Evolutionary conservation across 768 basidiomycete genomes (phyloP).

Genomic region (Ephemerocybe angulata): DNA sequence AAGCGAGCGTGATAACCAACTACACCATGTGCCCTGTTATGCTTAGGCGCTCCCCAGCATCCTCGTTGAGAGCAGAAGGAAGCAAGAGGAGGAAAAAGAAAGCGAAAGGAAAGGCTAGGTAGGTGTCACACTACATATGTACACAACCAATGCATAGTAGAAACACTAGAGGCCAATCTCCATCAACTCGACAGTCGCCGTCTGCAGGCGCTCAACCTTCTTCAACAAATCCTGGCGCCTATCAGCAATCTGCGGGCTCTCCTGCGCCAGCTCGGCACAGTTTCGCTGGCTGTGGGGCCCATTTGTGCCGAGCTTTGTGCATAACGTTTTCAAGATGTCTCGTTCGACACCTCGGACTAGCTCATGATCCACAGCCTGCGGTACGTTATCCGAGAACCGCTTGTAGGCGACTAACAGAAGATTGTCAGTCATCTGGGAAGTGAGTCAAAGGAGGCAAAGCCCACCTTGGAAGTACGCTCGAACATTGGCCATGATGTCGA

Average conservation of each 20-base stretch:
- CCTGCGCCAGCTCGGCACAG: constrained; percentile 50
- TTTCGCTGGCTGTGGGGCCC: constrained; percentile 42
- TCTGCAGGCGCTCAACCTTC: constrained; percentile 45
- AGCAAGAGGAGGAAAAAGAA: no score
- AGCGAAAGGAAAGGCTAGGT: no score
- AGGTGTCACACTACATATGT: no score
- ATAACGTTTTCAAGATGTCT: constrained; percentile 43
- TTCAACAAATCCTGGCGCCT: constrained; percentile 47
- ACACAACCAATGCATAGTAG: no score
- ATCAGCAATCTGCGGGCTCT: constrained; percentile 41
- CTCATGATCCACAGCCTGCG: constrained; percentile 52
- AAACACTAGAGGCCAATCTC: constrained; percentile 3
- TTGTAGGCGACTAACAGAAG: constrained; percentile 50
- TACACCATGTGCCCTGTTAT: no score
- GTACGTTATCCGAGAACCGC: constrained; percentile 54
- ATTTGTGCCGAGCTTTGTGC: constrained; percentile 48
- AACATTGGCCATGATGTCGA: constrained; percentile 68
- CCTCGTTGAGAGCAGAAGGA: no score
- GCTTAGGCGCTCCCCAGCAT: no score
- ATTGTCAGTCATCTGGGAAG: background rate
- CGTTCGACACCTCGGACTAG: constrained; percentile 50
- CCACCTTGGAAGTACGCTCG: constrained; percentile 76
- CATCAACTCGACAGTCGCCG: constrained; percentile 9
- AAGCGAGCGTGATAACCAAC: no score
- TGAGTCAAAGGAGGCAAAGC: background rate